Evolutionary conservation across 139 green algal species (phyloP), one percentile per base, ranked within the genome.

Genomic region (Yamagishiella unicocca): DNA sequence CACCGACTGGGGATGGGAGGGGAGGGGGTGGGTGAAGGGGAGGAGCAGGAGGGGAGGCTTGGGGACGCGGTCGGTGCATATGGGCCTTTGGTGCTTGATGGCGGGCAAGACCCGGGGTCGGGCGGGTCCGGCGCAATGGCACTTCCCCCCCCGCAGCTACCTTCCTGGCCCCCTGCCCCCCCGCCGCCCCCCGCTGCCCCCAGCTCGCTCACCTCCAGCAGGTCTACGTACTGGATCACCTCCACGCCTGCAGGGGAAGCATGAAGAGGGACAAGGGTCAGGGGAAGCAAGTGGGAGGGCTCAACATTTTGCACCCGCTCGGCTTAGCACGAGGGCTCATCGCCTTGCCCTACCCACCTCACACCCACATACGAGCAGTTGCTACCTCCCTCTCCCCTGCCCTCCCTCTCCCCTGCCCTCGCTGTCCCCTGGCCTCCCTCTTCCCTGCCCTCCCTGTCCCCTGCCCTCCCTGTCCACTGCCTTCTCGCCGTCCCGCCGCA

Each of bases 211-310:
- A 81, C 73, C 45, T 45, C 42, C 43, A 81, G 45, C 45, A 81
- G 73, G 29, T 81, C 45, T 21, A 81, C 45, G 46, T 79, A 79
- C 71, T 79, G 40, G 21, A 25, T 17, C 40, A 38, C 71, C 40
- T 79, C 71, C 71, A 55, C 42, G 25, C 71, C 71, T 79, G 71
- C 5, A 10, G 8, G 24, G 22, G 10, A 8, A 0, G 42, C 9
- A 8, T 0, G 38, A 0, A 24, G 1, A 5, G 66, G 31, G 40
- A 79, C 25, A 24, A 42, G 27, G 38, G 2, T 55, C 4, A 1
- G 66, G n/a, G 5, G 19, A 27, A 19, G 10, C 37, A 35, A 37
- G 35, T 67, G 22, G 50, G 50, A 17, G 50, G 50, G 50, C 12
- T 58, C n/a, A n/a, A n/a, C n/a, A n/a, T n/a, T n/a, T n/a, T n/a